phyloP scores from a whole-genome alignment of 1,284 basidiomycete genomes.

The Pascua guehoae region DNA sequence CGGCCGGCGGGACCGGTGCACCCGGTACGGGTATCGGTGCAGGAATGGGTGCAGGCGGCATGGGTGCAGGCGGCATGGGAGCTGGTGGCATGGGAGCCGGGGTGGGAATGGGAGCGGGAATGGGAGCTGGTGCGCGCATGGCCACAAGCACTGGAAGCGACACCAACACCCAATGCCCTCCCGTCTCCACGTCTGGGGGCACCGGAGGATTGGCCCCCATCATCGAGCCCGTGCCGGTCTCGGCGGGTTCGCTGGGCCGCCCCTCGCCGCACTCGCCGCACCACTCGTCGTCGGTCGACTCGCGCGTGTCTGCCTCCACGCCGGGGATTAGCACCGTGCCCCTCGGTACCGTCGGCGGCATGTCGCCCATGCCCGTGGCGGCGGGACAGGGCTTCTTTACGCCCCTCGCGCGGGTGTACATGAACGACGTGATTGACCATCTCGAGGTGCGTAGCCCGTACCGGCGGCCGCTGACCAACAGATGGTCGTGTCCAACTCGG shows the following conservation, averaged over 20 bases:
- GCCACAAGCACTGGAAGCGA: background rate
- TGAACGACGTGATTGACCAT: conserved; percentile 47
- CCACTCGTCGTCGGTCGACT: background rate
- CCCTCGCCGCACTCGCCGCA: too few relatives aligned
- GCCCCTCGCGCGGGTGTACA: conserved; percentile 43
- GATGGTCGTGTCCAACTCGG: conserved; percentile 41
- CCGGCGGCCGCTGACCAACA: conserved; percentile 5
- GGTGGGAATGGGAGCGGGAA: too few relatives aligned
- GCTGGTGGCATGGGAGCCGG: background rate
- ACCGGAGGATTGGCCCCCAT: too few relatives aligned
- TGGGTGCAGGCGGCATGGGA: background rate
- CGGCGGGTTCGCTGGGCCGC: too few relatives aligned
- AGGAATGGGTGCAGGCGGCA: background rate
- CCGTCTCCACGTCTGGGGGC: too few relatives aligned
- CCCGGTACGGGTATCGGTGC: background rate
- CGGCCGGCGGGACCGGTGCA: background rate
- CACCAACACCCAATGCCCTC: too few relatives aligned
- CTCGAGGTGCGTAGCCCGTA: conserved; percentile 28
- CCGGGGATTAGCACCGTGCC: background rate
- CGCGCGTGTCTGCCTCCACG: background rate
- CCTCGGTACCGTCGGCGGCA: background rate
- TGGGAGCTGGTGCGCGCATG: background rate
- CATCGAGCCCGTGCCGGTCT: too few relatives aligned
- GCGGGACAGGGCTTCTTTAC: conserved; percentile 32
- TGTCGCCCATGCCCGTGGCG: too few relatives aligned